A percentile compares a stretch with the other conserved stretches of the same genome.
phyloP scores from a whole-genome alignment of 192 early-diverging fungal genomes.

The Umbelopsis sp. region DNA sequence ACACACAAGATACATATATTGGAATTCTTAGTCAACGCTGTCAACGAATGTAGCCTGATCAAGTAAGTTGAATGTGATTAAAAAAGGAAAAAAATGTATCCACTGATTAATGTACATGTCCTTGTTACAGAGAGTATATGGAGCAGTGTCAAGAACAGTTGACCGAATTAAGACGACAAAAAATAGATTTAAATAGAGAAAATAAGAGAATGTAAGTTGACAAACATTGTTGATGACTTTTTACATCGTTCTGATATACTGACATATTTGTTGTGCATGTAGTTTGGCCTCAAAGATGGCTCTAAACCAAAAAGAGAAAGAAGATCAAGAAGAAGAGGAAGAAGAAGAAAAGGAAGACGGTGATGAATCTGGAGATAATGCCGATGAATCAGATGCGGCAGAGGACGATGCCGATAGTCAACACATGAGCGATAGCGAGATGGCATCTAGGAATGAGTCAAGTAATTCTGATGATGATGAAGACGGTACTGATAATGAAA shows the following conservation, averaged over 20 bases:
- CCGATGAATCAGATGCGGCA: constrained; percentile 22
- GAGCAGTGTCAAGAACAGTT: constrained; percentile 39
- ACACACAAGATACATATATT: constrained; percentile 29
- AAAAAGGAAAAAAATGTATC: no score
- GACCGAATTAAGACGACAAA: constrained; percentile 33
- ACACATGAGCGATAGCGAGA: constrained; percentile 10
- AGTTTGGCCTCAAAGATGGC: constrained; percentile 15
- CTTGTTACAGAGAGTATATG: constrained; percentile 31
- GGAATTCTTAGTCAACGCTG: constrained; percentile 29
- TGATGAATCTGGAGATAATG: constrained; percentile 4
- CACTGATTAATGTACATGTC: not conserved
- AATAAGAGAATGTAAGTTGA: constrained; percentile 31
- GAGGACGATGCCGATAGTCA: constrained; percentile 39
- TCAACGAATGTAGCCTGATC: constrained; percentile 33
- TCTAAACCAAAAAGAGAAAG: constrained; percentile 20
- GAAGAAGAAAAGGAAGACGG: constrained; percentile 20
- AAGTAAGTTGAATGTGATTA: constrained; percentile 17
- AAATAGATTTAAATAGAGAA: constrained; percentile 35
- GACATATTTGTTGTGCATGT: not conserved
- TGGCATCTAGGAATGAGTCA: constrained; percentile 1
- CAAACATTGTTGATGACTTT: not conserved
- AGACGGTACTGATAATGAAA: not conserved
- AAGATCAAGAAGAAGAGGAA: constrained; percentile 18
- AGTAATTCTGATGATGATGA: constrained; percentile 18
- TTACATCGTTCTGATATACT: not conserved